These are phyloP conservation scores for Umbilicus rupestris DNA, from an alignment of 164 flowering plant genomes.

Conservation along the genomic window DNA sequence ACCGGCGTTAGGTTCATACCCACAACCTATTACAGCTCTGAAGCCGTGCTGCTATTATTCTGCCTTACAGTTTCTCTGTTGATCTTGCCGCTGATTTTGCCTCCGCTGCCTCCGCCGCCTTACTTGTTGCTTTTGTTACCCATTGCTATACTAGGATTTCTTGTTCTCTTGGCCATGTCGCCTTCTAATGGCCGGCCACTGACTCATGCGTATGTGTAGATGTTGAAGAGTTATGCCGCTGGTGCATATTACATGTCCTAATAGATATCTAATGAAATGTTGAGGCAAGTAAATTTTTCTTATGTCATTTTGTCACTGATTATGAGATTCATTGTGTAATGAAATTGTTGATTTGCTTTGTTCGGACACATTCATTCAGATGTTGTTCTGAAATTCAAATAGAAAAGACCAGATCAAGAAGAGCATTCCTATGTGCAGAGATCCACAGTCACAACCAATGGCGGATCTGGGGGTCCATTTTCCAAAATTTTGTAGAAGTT, in stretches of 20 bases:
- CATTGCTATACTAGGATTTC: constrained; percentile 49
- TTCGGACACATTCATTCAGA: no score
- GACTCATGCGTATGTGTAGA: constrained; percentile 36
- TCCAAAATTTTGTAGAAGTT: no score
- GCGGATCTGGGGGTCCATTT: no score
- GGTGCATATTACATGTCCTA: background rate
- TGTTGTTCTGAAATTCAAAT: no score
- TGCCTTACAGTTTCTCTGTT: constrained; percentile 61
- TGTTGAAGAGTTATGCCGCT: constrained; percentile 17
- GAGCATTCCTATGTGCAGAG: no score
- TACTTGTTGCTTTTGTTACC: constrained; percentile 74
- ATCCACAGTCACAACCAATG: no score
- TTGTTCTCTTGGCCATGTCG: constrained; percentile 63
- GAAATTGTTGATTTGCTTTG: no score
- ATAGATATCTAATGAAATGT: background rate
- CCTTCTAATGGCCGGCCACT: constrained; percentile 46
- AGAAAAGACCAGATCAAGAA: no score
- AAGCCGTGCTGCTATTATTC: constrained; percentile 44
- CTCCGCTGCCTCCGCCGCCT: constrained; percentile 92
- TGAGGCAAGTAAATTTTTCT: no score
- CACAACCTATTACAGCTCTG: constrained; percentile 48
- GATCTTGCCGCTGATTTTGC: constrained; percentile 66
- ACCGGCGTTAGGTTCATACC: constrained; percentile 13
- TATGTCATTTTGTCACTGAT: no score
- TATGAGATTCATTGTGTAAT: no score